Base-by-base conservation (phyloP, 2,329 filamentous ascomycete genomes). In the Colletotrichum endophyticum region DNA sequence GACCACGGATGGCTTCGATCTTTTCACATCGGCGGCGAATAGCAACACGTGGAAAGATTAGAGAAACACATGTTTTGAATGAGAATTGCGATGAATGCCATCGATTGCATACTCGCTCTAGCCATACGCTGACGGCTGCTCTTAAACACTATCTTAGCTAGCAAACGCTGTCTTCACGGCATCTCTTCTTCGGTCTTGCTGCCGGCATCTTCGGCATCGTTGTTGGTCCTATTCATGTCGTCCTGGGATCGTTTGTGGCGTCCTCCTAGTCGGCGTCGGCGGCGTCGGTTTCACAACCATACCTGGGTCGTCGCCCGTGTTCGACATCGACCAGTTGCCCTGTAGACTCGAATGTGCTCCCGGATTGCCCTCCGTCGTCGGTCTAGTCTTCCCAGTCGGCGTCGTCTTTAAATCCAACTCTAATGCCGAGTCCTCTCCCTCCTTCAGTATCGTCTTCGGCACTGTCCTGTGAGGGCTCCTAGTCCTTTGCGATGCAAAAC, bases 401-500 rank as follows among this genome's bases (percentile, higher is more conserved):
- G 19, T n/a, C 39, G 19, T 49, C 39, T 0, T n/a, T 49, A 3
- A 12, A 49, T 49, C 44, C 44, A 53, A 53, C 1, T 3, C n/a
- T 53, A 22, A 2, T 13, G 2, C 0, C n/a, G 44, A 12, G 0
- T 1, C 44, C 44, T 0, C 44, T 53, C n/a, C 4, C 44, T 2
- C 2, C 44, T 6, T 22, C 0, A 0, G 3, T 13, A 13, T 53
- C n/a, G n/a, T 53, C 44, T 22, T 1, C 0, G 44, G 44, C 11
- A 0, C 44, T 53, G 0, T 22, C 11, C 44, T 1, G 44, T 0
- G 0, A 25, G 44, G 44, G 44, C 44, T 53, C 0, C 1, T 53
- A 1, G 44, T 53, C 44, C 5, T 53, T 53, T 53, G 6, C 44
- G 4, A 22, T 3, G 5, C 0, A 53, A 25, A 53, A 0, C 11